Conservation (phyloP, 805 yeast species). For the Hanseniaspora clermontiae region DNA sequence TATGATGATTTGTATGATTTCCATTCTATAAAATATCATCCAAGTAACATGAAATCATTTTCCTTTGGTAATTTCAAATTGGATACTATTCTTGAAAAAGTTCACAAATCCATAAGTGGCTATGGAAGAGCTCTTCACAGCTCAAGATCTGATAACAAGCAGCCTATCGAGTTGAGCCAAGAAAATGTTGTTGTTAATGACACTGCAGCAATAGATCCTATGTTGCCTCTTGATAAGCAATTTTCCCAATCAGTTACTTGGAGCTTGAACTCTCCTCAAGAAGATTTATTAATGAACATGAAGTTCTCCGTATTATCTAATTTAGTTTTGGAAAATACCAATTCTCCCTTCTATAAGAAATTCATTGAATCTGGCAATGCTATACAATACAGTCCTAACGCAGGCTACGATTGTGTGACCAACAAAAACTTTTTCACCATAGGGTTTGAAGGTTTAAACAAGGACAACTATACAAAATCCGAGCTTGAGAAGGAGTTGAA, state of each 20-base stretch:
- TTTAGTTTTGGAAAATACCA: slow-evolving; percentile 77
- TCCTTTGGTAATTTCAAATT: slow-evolving; percentile 76
- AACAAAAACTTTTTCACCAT: slow-evolving; percentile 65
- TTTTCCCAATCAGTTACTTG: slow-evolving; percentile 75
- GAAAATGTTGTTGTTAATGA: slow-evolving; percentile 29
- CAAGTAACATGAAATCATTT: slow-evolving; percentile 75
- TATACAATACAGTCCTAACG: slow-evolving; percentile 71
- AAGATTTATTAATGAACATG: slow-evolving; percentile 55
- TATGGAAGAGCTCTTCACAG: slow-evolving; percentile 35
- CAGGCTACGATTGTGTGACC: slow-evolving; percentile 77
- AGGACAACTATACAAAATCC: slow-evolving; percentile 37
- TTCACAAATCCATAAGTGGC: slow-evolving; percentile 37
- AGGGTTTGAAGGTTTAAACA: slow-evolving; percentile 67
- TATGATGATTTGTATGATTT: slow-evolving; percentile 69
- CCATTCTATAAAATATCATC: slow-evolving; percentile 70
- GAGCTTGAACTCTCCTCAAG: slow-evolving; percentile 62
- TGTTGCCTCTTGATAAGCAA: slow-evolving; percentile 55
- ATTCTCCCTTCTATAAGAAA: slow-evolving; percentile 78
- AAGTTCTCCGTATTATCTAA: slow-evolving; percentile 58
- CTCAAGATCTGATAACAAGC: slow-evolving; percentile 29
- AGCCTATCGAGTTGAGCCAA: slow-evolving; percentile 24
- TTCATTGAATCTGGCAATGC: slow-evolving; percentile 77
- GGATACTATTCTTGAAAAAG: slow-evolving; percentile 41
- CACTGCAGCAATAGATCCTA: slow-evolving; percentile 74
- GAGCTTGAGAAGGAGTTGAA: slow-evolving; percentile 35